phyloP scores from a whole-genome alignment of 495 filamentous ascomycete species.

The Penicillium salamii region DNA sequence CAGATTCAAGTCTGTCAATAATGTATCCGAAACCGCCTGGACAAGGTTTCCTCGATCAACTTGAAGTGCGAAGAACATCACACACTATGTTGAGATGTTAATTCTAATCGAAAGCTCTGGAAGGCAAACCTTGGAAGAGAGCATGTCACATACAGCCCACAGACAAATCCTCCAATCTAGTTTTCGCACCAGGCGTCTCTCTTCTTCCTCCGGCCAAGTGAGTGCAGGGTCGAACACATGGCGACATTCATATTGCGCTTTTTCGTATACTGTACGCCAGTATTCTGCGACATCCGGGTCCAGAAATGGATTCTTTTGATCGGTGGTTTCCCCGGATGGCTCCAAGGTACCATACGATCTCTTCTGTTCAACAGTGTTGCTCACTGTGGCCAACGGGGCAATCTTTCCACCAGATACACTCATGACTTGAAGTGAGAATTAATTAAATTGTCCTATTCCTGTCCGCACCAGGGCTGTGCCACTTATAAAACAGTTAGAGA shows the following conservation, averaged over 20 bases:
- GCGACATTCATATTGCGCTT: constrained; percentile 49
- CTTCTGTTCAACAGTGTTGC: background rate
- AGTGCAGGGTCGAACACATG: constrained; percentile 55
- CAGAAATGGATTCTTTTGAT: constrained; percentile 34
- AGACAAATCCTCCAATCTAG: constrained; percentile 50
- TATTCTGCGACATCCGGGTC: constrained; percentile 45
- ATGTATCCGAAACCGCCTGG: constrained; percentile 54
- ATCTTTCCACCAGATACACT: background rate
- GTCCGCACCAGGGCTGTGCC: background rate
- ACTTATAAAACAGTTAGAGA: background rate
- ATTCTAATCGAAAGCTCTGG: too few species aligned
- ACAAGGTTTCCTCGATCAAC: constrained; percentile 56
- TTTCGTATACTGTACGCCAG: constrained; percentile 47
- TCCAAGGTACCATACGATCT: constrained; percentile 7
- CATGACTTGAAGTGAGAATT: background rate
- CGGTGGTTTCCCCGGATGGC: background rate
- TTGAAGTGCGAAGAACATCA: constrained; percentile 63
- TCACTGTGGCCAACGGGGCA: background rate
- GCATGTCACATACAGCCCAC: constrained; percentile 44
- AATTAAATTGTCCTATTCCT: background rate
- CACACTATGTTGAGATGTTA: constrained; percentile 30
- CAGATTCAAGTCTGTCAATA: constrained; percentile 52
- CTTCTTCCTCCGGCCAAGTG: constrained; percentile 53
- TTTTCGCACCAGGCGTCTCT: constrained; percentile 49
- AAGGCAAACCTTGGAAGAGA: too few species aligned